Evolutionary conservation across 2,329 filamentous ascomycete genomes (phyloP).

Genomic region (Aspergillus candidus): DNA sequence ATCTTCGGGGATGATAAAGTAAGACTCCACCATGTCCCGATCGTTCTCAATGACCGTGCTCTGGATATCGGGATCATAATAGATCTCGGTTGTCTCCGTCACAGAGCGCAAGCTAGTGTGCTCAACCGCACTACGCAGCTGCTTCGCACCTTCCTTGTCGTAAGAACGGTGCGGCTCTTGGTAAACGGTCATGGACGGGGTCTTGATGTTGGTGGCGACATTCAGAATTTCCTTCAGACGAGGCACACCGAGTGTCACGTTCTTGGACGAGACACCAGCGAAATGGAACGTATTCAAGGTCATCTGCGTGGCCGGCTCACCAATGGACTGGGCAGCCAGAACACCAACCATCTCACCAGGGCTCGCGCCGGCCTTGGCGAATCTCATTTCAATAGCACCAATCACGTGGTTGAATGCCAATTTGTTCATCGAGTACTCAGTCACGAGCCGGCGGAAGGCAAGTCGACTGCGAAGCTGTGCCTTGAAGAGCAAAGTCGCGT

Average conservation of each 20-base stretch:
- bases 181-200: constrained; percentile 92
- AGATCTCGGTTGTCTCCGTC: constrained; percentile 87
- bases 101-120: constrained; percentile 91
- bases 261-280: constrained; percentile 98
- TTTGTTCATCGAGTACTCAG: constrained; percentile 78
- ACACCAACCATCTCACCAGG: constrained; percentile 99
- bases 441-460: constrained; percentile 87
- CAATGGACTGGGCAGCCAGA: constrained; percentile 93
- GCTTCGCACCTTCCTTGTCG: constrained; percentile 75
- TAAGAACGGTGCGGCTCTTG: constrained; percentile 56
- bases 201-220: constrained; percentile 96
- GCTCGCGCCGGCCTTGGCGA: constrained; percentile 76
- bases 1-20: constrained; percentile 89
- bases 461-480: constrained; percentile 81
- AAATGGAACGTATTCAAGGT: constrained; percentile 99
- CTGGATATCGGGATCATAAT: constrained; percentile 89
- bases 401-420: constrained; percentile 88
- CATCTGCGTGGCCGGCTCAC: constrained; percentile 98
- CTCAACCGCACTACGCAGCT: constrained; percentile 81
- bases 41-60: constrained; percentile 82
- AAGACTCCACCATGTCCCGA: constrained; percentile 90
- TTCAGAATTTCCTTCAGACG: constrained; percentile 99
- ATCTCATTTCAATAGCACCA: constrained; percentile 83
- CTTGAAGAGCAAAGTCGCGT: constrained; percentile 87
- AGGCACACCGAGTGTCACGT: constrained; percentile 96